Percentiles rank a stretch among this genome's conserved stretches.
Evolutionary conservation across 2,329 filamentous ascomycete species (phyloP).

Genomic region (Byssothecium circinans): DNA sequence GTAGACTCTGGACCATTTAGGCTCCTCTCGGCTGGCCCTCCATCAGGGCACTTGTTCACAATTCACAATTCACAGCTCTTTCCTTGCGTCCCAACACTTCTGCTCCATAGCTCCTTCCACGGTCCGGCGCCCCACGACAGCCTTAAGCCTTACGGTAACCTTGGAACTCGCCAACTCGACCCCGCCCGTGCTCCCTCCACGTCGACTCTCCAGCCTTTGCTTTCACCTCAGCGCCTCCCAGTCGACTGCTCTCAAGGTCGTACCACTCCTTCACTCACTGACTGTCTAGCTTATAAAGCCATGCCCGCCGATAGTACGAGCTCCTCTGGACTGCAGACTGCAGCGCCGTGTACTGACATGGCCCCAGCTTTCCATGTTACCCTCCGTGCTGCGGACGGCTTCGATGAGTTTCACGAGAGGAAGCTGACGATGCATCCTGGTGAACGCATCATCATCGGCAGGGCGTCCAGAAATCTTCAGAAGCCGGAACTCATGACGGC

Average conservation of each 20-base stretch:
- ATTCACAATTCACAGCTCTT: too few species aligned
- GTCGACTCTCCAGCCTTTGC: neutral
- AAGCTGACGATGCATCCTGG: slow-evolving; percentile 31
- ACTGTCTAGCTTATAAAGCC: neutral
- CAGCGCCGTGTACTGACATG: slow-evolving; percentile 9
- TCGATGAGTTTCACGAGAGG: slow-evolving; percentile 43
- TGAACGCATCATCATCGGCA: slow-evolving; percentile 43
- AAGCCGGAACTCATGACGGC: slow-evolving; percentile 47
- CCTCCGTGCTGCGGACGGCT: slow-evolving; percentile 40
- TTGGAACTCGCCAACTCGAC: too few species aligned
- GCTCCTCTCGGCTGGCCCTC: too few species aligned
- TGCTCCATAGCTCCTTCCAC: neutral
- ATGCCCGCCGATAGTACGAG: slow-evolving; percentile 6
- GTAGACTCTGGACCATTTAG: too few species aligned
- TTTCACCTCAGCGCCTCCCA: neutral
- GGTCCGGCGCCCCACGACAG: neutral
- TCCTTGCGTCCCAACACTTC: too few species aligned
- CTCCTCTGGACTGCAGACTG: neutral
- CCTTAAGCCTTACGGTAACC: too few species aligned
- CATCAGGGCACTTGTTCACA: too few species aligned
- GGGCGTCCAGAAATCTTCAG: slow-evolving; percentile 45
- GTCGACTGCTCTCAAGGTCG: neutral
- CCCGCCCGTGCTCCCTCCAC: neutral
- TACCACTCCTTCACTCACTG: neutral
- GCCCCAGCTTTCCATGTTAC: slow-evolving; percentile 32